Base-by-base conservation (phyloP, 2,329 filamentous ascomycete genomes). In the Trichoderma harzianum region DNA sequence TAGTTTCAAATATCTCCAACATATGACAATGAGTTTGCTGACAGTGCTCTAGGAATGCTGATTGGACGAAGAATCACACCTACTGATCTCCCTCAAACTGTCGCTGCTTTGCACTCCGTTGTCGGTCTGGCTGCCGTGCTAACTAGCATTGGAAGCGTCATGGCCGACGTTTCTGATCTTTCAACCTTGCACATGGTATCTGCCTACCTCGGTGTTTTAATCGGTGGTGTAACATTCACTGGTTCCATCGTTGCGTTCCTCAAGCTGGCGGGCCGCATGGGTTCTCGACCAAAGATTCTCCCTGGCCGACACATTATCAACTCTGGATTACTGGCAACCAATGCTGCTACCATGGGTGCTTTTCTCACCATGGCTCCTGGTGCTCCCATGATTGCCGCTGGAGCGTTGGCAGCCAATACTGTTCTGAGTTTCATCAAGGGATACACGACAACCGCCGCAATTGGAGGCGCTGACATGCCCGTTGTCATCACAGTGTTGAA, bases 391-490 rank as follows among this genome's bases (percentile, higher is more conserved):
- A 92, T 97, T 75, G 94, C 93, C 8, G 94, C 93, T 1, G 89
- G 89, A 1, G 94, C 93, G 60, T 84, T 97, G 1, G 89, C 90
- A 30, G 92, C 92, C 53, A 97, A 93, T 78, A 90, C 94, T 0
- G 84, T 88, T 0, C 84, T 97, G 28, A 95, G 92, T 73, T 97
- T 97, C 80, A 83, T 92, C 73, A 95, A 97, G 80, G 94, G 94
- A 8, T 97, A 90, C 78, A 97, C 94, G 0, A 97, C 94, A 0
- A 97, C 94, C 0, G 88, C 94, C 2, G 93, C 93, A 0, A 97
- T 97, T 77, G 94, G 94, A 26, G 94, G 94, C n/a, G 94, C 94
- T 14, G 94, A 97, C 78, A 97, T 97, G 94, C 94, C 92, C 16
- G 93, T 97, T 6, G 93, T 96, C 36, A 97, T 97, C 74, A 97